Conservation (phyloP, 2,329 filamentous ascomycete species). For the Ceratocystis colombiana region DNA sequence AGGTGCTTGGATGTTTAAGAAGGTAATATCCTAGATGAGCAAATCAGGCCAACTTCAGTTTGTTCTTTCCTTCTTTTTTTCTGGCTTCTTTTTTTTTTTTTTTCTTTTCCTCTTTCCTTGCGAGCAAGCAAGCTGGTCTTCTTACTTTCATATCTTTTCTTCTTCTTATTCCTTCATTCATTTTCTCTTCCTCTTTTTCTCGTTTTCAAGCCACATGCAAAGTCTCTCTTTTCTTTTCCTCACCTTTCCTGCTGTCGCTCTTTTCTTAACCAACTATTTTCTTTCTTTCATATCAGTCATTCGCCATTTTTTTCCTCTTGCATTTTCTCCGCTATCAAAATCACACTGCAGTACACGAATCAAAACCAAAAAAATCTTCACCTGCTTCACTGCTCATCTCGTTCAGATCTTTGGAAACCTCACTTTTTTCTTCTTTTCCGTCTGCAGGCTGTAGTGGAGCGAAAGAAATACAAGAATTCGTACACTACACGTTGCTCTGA, state of each 20-base stretch:
- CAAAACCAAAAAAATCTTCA: not conserved
- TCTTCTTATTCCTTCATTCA: not conserved
- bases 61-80: slow-evolving; percentile 4
- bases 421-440: not conserved
- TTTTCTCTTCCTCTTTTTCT: not conserved
- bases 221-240: not conserved
- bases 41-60: not conserved
- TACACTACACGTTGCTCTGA: not conserved
- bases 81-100: not conserved
- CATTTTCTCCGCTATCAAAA: not conserved
- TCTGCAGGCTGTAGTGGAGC: slow-evolving; percentile 2
- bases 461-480: not conserved
- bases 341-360: not conserved
- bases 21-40: slow-evolving; percentile 10
- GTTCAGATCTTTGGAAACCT: slow-evolving; percentile 1
- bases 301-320: not conserved
- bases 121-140: slow-evolving; percentile 12
- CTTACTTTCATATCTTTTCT: not conserved
- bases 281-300: slow-evolving; percentile 2
- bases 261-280: not conserved
- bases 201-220: not conserved
- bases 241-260: not conserved
- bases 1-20: slow-evolving; percentile 12
- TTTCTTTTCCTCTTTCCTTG: not conserved
- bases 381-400: not conserved